These are phyloP conservation scores for Lonicera japonica DNA, from an alignment of 129 eudicot species.

Conservation along the genomic window DNA sequence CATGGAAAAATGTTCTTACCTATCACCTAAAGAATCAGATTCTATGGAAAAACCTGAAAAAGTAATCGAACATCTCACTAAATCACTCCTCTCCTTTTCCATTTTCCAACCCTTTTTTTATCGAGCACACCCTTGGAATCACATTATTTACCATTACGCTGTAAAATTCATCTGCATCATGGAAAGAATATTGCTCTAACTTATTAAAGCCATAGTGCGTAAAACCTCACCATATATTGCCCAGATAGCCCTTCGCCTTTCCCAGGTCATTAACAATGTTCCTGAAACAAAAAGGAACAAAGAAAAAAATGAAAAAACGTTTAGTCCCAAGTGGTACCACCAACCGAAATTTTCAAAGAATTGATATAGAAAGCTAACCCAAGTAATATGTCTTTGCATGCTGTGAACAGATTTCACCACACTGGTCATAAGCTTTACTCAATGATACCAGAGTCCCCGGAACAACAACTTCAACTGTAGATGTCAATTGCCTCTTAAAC, in stretches of 20 bases:
- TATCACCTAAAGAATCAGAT: no score
- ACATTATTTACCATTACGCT: not conserved
- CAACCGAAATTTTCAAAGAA: conserved; percentile 4
- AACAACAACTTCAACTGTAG: conserved; percentile 40
- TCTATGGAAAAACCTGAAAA: no score
- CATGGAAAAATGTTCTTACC: no score
- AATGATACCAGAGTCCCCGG: conserved; percentile 66
- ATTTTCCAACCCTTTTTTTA: no score
- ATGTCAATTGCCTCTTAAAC: conserved; percentile 53
- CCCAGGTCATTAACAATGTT: conserved; percentile 86
- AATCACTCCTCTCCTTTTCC: no score
- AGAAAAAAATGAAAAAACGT: not conserved
- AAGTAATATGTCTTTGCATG: conserved; percentile 97
- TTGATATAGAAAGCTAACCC: conserved; percentile 37
- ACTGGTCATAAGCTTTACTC: conserved; percentile 90
- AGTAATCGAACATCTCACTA: no score
- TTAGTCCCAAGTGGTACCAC: conserved; percentile 13
- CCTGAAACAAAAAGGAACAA: conserved; percentile 48
- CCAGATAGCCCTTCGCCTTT: conserved; percentile 89
- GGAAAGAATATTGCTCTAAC: not conserved
- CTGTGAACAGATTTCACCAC: conserved; percentile 92
- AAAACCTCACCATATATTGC: conserved; percentile 80
- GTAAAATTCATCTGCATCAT: not conserved
- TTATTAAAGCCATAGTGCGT: not conserved
- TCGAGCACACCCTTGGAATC: not conserved